Evolutionary conservation across 2,329 filamentous ascomycete genomes (phyloP), one percentile per base, ranked within the genome.

Genomic region (Calonectria naviculata): DNA sequence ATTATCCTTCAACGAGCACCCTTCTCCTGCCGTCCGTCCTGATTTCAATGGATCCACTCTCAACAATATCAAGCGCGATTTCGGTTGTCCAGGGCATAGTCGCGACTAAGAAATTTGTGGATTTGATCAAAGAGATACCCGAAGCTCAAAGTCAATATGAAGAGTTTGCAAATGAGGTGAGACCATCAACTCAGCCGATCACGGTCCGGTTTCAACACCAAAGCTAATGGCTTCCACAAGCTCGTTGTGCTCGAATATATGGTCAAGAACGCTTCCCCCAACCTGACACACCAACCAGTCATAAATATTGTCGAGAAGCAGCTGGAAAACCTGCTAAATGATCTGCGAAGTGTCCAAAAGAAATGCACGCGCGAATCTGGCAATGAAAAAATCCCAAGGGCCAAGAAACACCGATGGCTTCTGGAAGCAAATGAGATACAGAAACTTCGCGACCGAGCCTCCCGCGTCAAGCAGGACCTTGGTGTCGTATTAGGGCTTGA

Each of bases 121-220:
- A 80, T 77, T 52, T 83, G 82, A 7, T 83, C 81, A 8, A 78
- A 81, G 1, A 79, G 78, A 44, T 82, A 83, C 31, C 83, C 84
- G 75, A 74, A 77, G n/a, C 65, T 28, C 12, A 52, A 83, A n/a
- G 78, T 76, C 65, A 77, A 47, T 31, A 78, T 29, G 61, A 64
- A 21, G 61, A 64, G 9, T 47, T 64, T 36, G 21, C n/a, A 76
- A 60, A 78, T 79, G 61, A 64, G 31, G 61, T 64, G n/a, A 2
- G 8, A 0, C 36, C 2, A 15, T 6, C 3, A 10, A 7, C 29
- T 10, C 5, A 26, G 21, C 26, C 2, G 19, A 38, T 13, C 26
- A 24, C 6, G 26, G 4, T 8, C 28, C 24, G 26, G 31, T n/a
- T n/a, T 38, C 17, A 42, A n/a, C 49, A 6, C 6, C 13, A 8